Evolutionary conservation across 805 yeast genomes (phyloP).

Genomic region (Jamesozyma gamospora): DNA sequence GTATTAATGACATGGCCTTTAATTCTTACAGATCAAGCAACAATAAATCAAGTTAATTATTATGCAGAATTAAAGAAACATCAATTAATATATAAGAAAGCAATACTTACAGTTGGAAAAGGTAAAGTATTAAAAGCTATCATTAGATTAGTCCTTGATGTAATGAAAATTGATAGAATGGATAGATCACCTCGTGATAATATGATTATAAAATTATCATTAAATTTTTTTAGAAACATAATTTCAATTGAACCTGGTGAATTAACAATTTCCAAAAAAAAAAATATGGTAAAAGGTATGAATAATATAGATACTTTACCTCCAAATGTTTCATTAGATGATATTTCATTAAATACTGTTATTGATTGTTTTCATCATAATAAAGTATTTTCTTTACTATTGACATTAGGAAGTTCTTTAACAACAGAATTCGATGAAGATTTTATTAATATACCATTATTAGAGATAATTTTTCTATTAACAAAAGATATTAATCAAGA

Average conservation of each 20-base stretch:
- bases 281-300: conserved; percentile 26
- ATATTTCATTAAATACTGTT: conserved; percentile 53
- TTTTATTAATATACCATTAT: conserved; percentile 48
- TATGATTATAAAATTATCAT: conserved; percentile 58
- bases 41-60: conserved; percentile 45
- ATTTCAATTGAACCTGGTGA: conserved; percentile 66
- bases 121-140: conserved; percentile 63
- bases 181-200: conserved; percentile 65
- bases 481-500: conserved; percentile 44
- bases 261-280: conserved; percentile 38
- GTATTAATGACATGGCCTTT: conserved; percentile 85
- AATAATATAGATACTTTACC: conserved; percentile 36
- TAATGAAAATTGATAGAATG: conserved; percentile 38
- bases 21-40: conserved; percentile 49
- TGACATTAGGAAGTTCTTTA: conserved; percentile 60
- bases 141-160: conserved; percentile 56
- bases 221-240: conserved; percentile 71
- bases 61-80: conserved; percentile 54
- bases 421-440: conserved; percentile 53
- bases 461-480: conserved; percentile 62
- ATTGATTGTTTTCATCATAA: conserved; percentile 53
- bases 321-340: conserved; percentile 48
- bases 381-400: conserved; percentile 59
- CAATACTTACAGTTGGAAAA: conserved; percentile 44
- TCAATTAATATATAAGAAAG: conserved; percentile 64